Evolutionary conservation across 2,329 filamentous ascomycete genomes (phyloP), one percentile per base, ranked within the genome.

Genomic region (Mycocentrospora acerina): DNA sequence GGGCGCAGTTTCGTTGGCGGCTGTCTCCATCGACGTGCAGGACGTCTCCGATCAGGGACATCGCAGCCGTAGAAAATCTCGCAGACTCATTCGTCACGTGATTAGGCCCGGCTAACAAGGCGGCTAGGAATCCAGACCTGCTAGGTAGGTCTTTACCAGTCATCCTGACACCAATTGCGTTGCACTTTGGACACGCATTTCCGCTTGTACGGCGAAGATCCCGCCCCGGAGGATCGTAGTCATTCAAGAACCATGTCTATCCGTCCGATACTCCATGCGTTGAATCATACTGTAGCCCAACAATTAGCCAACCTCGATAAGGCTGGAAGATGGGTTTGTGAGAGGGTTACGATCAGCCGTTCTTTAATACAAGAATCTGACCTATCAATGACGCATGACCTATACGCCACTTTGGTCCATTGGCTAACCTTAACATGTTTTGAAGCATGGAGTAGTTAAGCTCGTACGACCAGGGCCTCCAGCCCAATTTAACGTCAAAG

Each of bases 81-180:
- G 40, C 48, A 42, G 40, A 40, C 42, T 48, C 31, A 37, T 32
- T 32, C 39, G 38, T 55, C 55, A 57, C 53, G 53, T 55, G 51
- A 32, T 26, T 28, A 32, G 29, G 42, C 26, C 42, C 49, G 48
- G 53, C 43, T 48, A 49, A 31, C 42, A 46, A 29, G 37, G 52
- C 51, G 53, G 51, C 53, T 51, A 46, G 40, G 18, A 31, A 36
- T 49, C 55, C 47, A 57, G 51, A 53, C 43, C 40, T 40, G 48
- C 49, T 45, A 46, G 42, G 53, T 40, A 24, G 37, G n/a, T 42
- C 43, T 49, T 48, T 44, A 40, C 48, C 42, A 51, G 42, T 36
- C 37, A 26, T 28, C 28, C 35, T 40, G 47, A 60, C 43, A 52
- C 59, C 56, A 58, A 59, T 56, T 41, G 42, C 39, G 54, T 48